phyloP scores from a whole-genome alignment of 306 rosid species.

The Arachis stenosperma region DNA sequence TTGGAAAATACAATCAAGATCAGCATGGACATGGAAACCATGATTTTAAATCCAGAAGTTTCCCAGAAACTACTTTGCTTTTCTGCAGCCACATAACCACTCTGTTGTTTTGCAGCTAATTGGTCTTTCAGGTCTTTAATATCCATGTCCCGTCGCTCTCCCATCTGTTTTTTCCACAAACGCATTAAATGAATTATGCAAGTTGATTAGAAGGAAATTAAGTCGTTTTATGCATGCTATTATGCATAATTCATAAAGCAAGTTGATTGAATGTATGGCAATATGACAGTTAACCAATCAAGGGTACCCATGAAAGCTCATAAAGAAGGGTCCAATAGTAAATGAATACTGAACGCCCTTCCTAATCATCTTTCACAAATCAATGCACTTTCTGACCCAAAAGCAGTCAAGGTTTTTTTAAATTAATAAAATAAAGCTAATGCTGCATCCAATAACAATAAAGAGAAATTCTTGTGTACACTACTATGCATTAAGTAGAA shows the following conservation, averaged over 20 bases:
- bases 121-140: slow-evolving; percentile 65
- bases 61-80: slow-evolving; percentile 69
- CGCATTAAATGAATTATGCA: slow-evolving; percentile 27
- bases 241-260: too few relatives aligned
- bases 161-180: slow-evolving; percentile 64
- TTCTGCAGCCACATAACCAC: slow-evolving; percentile 37
- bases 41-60: slow-evolving; percentile 62
- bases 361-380: slow-evolving; percentile 12
- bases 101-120: slow-evolving; percentile 55
- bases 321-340: background rate
- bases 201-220: slow-evolving; percentile 1
- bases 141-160: slow-evolving; percentile 79
- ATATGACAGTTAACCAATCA: too few relatives aligned
- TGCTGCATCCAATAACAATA: background rate
- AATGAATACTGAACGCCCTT: slow-evolving; percentile 17
- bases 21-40: slow-evolving; percentile 74
- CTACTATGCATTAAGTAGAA: background rate
- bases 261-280: background rate
- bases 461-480: background rate
- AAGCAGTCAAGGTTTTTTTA: slow-evolving; percentile 15
- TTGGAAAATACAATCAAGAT: slow-evolving; percentile 63
- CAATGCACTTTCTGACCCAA: slow-evolving; percentile 17
- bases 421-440: slow-evolving; percentile 15
- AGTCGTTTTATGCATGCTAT: too few relatives aligned
- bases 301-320: background rate